Percentiles rank a stretch among this genome's conserved stretches.
These are phyloP conservation scores for Malus sieversii DNA, from an alignment of 306 rosid genomes.

Conservation along the genomic window DNA sequence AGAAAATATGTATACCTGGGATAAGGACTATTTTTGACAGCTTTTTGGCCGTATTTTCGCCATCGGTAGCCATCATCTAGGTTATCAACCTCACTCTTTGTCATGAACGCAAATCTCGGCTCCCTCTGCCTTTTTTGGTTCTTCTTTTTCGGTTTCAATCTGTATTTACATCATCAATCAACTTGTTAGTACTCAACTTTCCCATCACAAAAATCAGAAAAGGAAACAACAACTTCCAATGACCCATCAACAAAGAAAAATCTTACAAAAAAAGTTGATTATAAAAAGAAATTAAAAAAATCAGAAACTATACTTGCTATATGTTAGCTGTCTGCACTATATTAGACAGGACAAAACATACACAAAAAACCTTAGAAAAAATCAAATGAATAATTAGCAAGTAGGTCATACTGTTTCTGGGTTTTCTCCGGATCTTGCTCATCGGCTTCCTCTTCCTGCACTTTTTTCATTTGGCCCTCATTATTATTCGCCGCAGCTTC, in stretches of 20 bases:
- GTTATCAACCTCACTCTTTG: constrained; percentile 81
- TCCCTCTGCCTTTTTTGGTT: constrained; percentile 59
- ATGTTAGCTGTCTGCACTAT: background rate
- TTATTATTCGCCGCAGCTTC: constrained; percentile 27
- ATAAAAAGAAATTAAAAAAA: background rate
- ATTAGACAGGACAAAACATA: background rate
- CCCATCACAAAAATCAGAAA: background rate
- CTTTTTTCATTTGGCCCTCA: constrained; percentile 14
- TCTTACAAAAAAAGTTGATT: background rate
- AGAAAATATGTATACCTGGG: constrained; percentile 51
- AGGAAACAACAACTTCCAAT: constrained; percentile 1
- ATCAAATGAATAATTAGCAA: background rate
- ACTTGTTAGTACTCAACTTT: background rate
- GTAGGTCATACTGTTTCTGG: constrained; percentile 52
- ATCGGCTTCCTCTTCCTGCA: constrained; percentile 15
- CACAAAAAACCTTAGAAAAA: background rate
- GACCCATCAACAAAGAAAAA: background rate
- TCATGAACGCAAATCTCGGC: constrained; percentile 78
- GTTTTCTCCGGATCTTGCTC: constrained; percentile 47
- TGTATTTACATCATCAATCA: constrained; percentile 12
- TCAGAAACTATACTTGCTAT: background rate
- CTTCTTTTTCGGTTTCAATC: constrained; percentile 75
- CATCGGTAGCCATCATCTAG: constrained; percentile 85
- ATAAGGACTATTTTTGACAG: constrained; percentile 88
- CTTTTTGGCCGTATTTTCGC: constrained; percentile 98